Percentiles rank a stretch among this genome's conserved stretches.
Conservation (phyloP, 2,329 filamentous ascomycete genomes). For the Talaromyces sp. region DNA sequence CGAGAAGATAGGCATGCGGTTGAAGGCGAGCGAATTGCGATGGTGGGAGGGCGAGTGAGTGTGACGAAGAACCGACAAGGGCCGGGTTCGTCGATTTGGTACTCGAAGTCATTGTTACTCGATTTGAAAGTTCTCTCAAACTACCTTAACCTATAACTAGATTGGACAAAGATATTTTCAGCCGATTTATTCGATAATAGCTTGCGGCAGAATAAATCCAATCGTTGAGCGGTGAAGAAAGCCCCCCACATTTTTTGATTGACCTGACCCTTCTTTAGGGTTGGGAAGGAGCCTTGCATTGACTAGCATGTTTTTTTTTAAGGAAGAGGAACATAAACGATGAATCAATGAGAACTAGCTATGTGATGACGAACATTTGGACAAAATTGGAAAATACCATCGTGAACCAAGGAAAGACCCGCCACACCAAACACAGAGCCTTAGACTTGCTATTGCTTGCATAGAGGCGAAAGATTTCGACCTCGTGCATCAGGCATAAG, state of each 20-base stretch:
- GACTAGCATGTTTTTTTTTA: not conserved
- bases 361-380: not conserved
- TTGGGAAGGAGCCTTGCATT: not conserved
- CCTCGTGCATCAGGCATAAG: not conserved
- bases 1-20: conserved; percentile 82
- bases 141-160: not conserved
- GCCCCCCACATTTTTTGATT: not conserved
- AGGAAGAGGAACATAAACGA: not conserved
- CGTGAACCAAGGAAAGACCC: not conserved
- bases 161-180: not conserved
- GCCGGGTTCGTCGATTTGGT: conserved; percentile 19
- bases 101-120: conserved; percentile 24
- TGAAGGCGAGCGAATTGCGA: conserved; percentile 79
- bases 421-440: not conserved
- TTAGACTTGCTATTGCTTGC: not conserved
- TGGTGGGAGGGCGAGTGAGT: conserved; percentile 58
- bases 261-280: not conserved
- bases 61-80: conserved; percentile 21
- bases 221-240: conserved; percentile 21
- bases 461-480: not conserved
- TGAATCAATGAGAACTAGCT: not conserved
- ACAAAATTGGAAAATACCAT: not conserved
- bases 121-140: not conserved
- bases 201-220: conserved; percentile 19
- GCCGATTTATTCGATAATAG: not conserved